Percentiles rank a stretch among this genome's conserved stretches.
Conservation (phyloP, 2,329 filamentous ascomycete species). For the Aschersonia sp. region DNA sequence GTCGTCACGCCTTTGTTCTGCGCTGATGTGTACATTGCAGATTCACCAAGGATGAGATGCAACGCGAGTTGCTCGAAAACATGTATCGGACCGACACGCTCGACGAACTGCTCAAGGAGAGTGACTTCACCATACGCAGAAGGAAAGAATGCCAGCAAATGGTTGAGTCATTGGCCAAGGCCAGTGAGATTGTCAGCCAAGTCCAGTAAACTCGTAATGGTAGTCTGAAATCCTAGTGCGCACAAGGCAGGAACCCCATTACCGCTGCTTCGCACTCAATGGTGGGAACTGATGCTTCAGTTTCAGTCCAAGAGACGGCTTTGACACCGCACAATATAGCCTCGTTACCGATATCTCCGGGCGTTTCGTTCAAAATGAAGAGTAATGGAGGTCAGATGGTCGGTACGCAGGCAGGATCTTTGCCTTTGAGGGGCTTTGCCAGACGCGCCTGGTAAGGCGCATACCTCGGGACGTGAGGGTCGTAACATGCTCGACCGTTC, state of each 20-base stretch:
- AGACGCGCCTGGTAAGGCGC: too few species aligned
- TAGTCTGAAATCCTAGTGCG: background rate
- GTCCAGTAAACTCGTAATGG: conserved; percentile 35
- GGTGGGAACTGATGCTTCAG: too few species aligned
- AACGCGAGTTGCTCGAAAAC: conserved; percentile 87
- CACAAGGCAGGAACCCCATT: too few species aligned
- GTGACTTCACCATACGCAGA: conserved; percentile 86
- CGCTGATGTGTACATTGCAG: conserved; percentile 25
- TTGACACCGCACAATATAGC: conserved; percentile 6
- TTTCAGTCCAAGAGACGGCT: background rate
- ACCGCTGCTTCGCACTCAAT: too few species aligned
- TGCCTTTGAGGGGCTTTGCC: background rate
- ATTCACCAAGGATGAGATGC: conserved; percentile 96
- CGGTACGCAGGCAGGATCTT: background rate
- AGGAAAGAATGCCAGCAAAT: conserved; percentile 98
- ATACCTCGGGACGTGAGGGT: too few species aligned
- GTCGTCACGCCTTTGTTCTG: too few species aligned
- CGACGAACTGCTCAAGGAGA: conserved; percentile 92
- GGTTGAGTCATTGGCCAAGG: conserved; percentile 83
- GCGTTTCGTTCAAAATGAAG: conserved; percentile 5
- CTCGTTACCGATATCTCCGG: conserved; percentile 22
- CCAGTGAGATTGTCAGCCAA: conserved; percentile 89
- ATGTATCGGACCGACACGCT: conserved; percentile 89
- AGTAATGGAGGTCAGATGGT: background rate
- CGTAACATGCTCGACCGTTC: too few species aligned